Evolutionary conservation across 148 eudicot species (phyloP).

Genomic region (Limonium bicolor): DNA sequence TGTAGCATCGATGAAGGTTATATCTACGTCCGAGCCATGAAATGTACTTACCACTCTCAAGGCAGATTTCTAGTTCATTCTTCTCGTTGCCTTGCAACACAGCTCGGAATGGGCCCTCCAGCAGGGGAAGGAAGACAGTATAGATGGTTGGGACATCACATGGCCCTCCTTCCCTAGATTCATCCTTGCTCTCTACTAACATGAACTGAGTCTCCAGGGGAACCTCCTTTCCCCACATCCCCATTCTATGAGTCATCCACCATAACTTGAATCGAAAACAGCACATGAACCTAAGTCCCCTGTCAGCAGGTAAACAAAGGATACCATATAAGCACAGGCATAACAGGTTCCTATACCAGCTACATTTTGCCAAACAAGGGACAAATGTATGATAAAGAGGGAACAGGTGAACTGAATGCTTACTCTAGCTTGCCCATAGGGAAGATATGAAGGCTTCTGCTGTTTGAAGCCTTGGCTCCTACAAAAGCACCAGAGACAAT

Average conservation of each 20-base stretch:
- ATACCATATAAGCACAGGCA: too few relatives aligned
- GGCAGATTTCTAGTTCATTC: conserved; percentile 79
- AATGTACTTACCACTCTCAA: conserved; percentile 88
- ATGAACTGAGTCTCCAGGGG: conserved; percentile 91
- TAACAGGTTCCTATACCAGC: too few relatives aligned
- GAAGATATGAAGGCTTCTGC: conserved; percentile 73
- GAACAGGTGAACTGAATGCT: conserved; percentile 6
- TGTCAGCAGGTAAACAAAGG: conserved; percentile 7
- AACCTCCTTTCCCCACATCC: conserved; percentile 65
- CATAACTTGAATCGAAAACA: conserved; percentile 90
- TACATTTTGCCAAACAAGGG: not conserved
- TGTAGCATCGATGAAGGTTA: too few relatives aligned
- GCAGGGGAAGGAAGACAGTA: conserved; percentile 79
- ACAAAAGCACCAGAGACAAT: conserved; percentile 54
- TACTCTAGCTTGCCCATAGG: conserved; percentile 84
- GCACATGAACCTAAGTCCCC: conserved; percentile 82
- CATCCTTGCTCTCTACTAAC: conserved; percentile 71
- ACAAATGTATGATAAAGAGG: not conserved
- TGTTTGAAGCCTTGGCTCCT: conserved; percentile 49
- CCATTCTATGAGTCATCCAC: conserved; percentile 99
- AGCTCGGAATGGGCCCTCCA: conserved; percentile 88
- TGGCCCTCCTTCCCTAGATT: conserved; percentile 24
- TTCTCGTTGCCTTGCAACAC: conserved; percentile 88
- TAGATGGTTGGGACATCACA: conserved; percentile 51
- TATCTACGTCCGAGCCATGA: too few relatives aligned